Percentiles rank a stretch among this genome's conserved stretches.
These are phyloP conservation scores for Alternaria ethzedia DNA, from an alignment of 2,329 filamentous ascomycete species.

Conservation along the genomic window DNA sequence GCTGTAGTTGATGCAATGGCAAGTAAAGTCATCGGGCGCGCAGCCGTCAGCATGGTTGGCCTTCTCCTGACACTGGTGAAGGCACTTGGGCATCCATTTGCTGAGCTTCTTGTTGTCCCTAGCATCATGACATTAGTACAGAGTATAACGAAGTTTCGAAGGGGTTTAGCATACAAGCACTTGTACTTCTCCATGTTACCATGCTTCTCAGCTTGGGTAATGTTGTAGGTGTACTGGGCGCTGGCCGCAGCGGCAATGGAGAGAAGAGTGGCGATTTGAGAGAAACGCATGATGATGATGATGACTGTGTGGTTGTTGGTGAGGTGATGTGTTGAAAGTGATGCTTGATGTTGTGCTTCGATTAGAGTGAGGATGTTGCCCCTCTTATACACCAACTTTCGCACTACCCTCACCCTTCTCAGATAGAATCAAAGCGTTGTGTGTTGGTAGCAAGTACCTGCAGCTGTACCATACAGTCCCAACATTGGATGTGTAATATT, in stretches of 20 bases:
- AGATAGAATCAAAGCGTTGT: background rate
- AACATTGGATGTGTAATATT: conserved; percentile 5
- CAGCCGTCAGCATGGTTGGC: conserved; percentile 30
- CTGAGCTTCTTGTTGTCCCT: conserved; percentile 24
- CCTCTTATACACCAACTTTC: background rate
- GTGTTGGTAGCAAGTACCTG: background rate
- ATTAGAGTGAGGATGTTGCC: background rate
- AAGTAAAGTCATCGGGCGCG: conserved; percentile 29
- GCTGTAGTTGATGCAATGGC: conserved; percentile 30
- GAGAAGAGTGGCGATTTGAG: conserved; percentile 2
- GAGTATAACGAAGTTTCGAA: background rate
- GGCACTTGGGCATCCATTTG: conserved; percentile 16
- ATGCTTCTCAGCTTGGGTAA: conserved; percentile 19
- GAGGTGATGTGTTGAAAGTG: background rate
- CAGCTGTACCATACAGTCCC: background rate
- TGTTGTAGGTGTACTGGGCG: conserved; percentile 31
- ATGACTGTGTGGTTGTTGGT: background rate
- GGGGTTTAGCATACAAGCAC: conserved; percentile 25
- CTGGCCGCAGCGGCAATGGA: conserved; percentile 1
- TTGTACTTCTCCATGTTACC: conserved; percentile 32
- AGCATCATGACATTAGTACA: background rate
- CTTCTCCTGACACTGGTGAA: conserved; percentile 22
- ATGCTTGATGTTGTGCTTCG: background rate
- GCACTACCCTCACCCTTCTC: background rate
- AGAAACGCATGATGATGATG: conserved; percentile 5